phyloP scores from a whole-genome alignment of 768 basidiomycete genomes.

The Lactarius hatsudake region DNA sequence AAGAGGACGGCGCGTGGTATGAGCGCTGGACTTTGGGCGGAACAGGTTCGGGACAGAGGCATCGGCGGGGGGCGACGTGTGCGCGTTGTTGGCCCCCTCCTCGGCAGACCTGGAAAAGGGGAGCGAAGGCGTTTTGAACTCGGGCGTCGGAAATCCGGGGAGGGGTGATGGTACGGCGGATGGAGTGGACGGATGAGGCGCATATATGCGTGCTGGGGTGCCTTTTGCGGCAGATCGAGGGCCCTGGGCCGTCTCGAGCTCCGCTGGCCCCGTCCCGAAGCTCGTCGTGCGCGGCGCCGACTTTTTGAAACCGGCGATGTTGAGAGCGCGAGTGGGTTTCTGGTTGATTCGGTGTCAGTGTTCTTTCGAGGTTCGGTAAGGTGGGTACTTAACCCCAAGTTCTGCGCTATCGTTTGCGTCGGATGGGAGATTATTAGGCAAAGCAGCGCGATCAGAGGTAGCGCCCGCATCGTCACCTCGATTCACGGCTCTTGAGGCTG shows the following conservation, averaged over 20 bases:
- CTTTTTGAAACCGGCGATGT: slow-evolving; percentile 19
- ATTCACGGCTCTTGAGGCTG: slow-evolving; percentile 14
- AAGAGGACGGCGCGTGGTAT: too few relatives aligned
- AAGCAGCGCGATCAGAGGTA: background rate
- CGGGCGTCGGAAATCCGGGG: background rate
- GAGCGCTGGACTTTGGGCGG: slow-evolving; percentile 8
- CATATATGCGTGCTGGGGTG: slow-evolving; percentile 22
- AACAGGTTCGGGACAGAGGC: background rate
- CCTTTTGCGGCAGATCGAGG: background rate
- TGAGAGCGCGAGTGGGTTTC: slow-evolving; percentile 11
- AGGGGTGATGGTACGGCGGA: background rate
- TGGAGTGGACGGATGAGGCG: slow-evolving; percentile 19
- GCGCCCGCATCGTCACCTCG: background rate
- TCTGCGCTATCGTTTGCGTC: background rate
- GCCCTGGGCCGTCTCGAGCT: background rate
- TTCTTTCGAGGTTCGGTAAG: background rate
- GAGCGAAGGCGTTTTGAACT: slow-evolving; percentile 20
- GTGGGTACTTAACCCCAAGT: background rate
- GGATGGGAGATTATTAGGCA: background rate
- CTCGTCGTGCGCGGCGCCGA: background rate
- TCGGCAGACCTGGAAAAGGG: slow-evolving; percentile 13
- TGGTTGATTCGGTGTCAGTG: background rate
- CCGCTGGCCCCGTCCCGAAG: background rate
- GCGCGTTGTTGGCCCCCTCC: background rate
- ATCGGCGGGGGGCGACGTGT: background rate